These are phyloP conservation scores for Canavalia ensiformis DNA, from an alignment of 306 rosid species.

Conservation along the genomic window DNA sequence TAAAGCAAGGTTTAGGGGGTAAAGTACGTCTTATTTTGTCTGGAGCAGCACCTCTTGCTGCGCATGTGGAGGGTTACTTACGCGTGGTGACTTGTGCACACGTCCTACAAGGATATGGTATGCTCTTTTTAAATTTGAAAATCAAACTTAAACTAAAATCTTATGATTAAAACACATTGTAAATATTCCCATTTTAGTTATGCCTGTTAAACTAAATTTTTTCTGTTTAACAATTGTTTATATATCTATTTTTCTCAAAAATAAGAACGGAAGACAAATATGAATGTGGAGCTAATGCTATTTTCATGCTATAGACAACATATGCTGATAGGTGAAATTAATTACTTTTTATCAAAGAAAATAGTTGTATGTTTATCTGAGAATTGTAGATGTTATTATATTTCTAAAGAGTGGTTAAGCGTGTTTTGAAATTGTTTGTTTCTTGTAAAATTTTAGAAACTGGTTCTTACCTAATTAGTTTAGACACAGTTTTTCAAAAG, in stretches of 20 bases:
- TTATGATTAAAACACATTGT: not conserved
- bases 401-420: not conserved
- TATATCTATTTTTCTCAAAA: not conserved
- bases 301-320: constrained; percentile 2
- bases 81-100: constrained; percentile 93
- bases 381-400: not conserved
- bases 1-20: constrained; percentile 95
- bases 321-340: not conserved
- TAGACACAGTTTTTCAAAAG: not conserved
- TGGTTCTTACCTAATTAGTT: not conserved
- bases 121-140: constrained; percentile 42
- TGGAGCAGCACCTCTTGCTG: constrained; percentile 94
- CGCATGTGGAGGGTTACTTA: constrained; percentile 81
- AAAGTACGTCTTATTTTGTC: constrained; percentile 87
- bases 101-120: constrained; percentile 98
- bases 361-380: not conserved
- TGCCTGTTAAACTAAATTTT: not conserved
- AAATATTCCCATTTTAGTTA: not conserved
- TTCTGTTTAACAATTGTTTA: not conserved
- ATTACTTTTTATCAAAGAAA: not conserved
- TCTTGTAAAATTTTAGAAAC: not conserved
- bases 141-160: not conserved
- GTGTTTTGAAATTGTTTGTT: constrained; percentile 5
- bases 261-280: not conserved
- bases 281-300: constrained; percentile 5